Evolutionary conservation across 768 basidiomycete species (phyloP), one percentile per base, ranked within the genome.

Genomic region (Tylopilus rubrobrunneus): DNA sequence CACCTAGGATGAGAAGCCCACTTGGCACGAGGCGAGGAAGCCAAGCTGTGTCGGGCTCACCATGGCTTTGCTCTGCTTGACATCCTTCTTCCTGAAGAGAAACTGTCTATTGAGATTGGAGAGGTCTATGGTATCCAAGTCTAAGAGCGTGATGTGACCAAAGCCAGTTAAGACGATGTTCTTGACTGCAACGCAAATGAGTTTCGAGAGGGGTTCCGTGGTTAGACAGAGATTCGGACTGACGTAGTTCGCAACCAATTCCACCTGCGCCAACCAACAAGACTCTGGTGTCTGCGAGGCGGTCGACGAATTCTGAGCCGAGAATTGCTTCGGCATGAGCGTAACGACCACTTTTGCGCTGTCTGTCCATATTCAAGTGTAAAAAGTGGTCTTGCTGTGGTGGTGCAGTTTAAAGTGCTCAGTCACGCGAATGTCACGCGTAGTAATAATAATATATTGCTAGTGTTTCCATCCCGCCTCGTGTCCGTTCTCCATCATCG

Each of bases 71-170:
- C 94, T 88, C 65, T 97, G 90, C 67, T 97, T 97, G 51, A 99
- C 89, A 63, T 98, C 94, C 66, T 96, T 96, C 73, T 98, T 98
- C 57, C 83, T 82, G 74, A 99, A 99, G 39, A 99, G 76, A 69
- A 98, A 99, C 63, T 98, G 96, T 21, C 96, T 82, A 65, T 99
- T 99, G 49, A 98, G 76, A 68, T 99, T 99, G 46, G 93, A 96
- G 41, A 99, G 78, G 77, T 99, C 96, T 69, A 99, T 99, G 19
- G 96, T 99, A 72, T 99, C 96, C 58, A 99, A 79, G 73, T 99
- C 96, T 54, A 99, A 78, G 47, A 97, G 80, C 0, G 93, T 93
- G 57, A 97, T 96, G 66, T 88, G 78, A 19, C 90, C 90, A 62
- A 98, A 98, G 28, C 95, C 95, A 1, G 92, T 87, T 46, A 97